Percentiles rank a stretch among this genome's conserved stretches.
Evolutionary conservation across 1,284 basidiomycete genomes (phyloP).

Genomic region (Irpex sp.): DNA sequence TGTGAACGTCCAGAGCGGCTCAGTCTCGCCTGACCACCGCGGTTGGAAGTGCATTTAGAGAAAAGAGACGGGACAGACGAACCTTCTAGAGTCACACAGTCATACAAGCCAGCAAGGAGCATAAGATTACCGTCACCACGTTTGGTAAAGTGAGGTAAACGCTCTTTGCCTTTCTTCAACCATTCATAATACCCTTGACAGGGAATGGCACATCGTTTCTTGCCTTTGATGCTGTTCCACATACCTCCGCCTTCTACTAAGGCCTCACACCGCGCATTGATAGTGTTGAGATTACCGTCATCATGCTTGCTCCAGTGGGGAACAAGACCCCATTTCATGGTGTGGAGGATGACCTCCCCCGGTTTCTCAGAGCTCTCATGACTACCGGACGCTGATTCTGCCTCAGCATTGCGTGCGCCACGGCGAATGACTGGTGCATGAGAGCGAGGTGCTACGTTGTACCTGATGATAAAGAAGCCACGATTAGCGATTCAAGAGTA

Average conservation of each 20-base stretch:
- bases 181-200: slow-evolving; percentile 95
- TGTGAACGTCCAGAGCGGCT: slow-evolving; percentile 79
- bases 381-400: not conserved
- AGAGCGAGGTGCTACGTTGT: slow-evolving; percentile 72
- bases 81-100: slow-evolving; percentile 68
- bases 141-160: slow-evolving; percentile 79
- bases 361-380: not conserved
- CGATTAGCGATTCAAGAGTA: not conserved
- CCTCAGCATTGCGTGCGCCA: not conserved
- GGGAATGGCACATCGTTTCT: slow-evolving; percentile 75
- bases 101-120: slow-evolving; percentile 88
- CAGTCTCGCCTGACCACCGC: slow-evolving; percentile 41
- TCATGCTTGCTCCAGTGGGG: slow-evolving; percentile 83
- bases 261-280: slow-evolving; percentile 86
- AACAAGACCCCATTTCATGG: slow-evolving; percentile 91
- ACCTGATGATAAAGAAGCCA: slow-evolving; percentile 24
- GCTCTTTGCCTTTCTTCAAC: slow-evolving; percentile 76
- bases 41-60: not conserved
- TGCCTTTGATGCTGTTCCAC: slow-evolving; percentile 79
- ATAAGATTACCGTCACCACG: slow-evolving; percentile 66
- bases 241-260: slow-evolving; percentile 73
- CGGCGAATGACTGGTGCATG: slow-evolving; percentile 64
- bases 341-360: slow-evolving; percentile 45
- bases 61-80: slow-evolving; percentile 15
- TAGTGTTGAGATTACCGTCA: slow-evolving; percentile 72